Conservation (phyloP, 306 rosid genomes). For the Hippophae tibetana region DNA sequence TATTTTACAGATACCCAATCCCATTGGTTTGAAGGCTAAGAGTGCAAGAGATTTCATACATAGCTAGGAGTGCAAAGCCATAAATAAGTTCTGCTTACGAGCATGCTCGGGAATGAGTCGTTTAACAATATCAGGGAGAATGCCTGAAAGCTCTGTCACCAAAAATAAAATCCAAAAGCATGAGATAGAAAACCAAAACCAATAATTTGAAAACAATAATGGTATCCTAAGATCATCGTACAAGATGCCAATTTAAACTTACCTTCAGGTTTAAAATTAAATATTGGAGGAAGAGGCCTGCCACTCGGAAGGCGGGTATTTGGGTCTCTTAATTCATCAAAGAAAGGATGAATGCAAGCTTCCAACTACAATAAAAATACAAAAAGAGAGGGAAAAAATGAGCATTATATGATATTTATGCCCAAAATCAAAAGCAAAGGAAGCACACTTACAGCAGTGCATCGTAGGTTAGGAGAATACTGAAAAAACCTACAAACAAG, state of each 20-base stretch:
- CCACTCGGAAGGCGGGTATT: slow-evolving; percentile 94
- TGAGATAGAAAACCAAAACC: background rate
- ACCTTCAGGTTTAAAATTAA: slow-evolving; percentile 90
- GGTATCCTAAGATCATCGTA: background rate
- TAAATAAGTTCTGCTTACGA: slow-evolving; percentile 86
- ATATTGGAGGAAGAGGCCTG: slow-evolving; percentile 95
- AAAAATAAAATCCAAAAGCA: slow-evolving; percentile 10
- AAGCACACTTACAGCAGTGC: slow-evolving; percentile 75
- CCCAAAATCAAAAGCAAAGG: slow-evolving; percentile 1
- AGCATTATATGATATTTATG: background rate
- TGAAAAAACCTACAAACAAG: slow-evolving; percentile 98
- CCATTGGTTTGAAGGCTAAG: slow-evolving; percentile 12
- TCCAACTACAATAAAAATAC: slow-evolving; percentile 55
- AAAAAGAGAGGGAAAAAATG: background rate
- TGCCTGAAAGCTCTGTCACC: slow-evolving; percentile 74
- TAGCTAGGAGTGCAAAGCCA: slow-evolving; percentile 86
- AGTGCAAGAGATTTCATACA: background rate
- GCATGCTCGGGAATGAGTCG: slow-evolving; percentile 96
- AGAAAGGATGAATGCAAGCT: slow-evolving; percentile 98
- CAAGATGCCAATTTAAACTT: slow-evolving; percentile 10
- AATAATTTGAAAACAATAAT: background rate
- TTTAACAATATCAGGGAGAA: slow-evolving; percentile 53
- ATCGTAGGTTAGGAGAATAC: slow-evolving; percentile 96
- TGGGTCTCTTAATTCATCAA: slow-evolving; percentile 93
- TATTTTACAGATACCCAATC: background rate